These are phyloP conservation scores for Ustilago curta DNA, from an alignment of 1,284 basidiomycete genomes.

Conservation along the genomic window DNA sequence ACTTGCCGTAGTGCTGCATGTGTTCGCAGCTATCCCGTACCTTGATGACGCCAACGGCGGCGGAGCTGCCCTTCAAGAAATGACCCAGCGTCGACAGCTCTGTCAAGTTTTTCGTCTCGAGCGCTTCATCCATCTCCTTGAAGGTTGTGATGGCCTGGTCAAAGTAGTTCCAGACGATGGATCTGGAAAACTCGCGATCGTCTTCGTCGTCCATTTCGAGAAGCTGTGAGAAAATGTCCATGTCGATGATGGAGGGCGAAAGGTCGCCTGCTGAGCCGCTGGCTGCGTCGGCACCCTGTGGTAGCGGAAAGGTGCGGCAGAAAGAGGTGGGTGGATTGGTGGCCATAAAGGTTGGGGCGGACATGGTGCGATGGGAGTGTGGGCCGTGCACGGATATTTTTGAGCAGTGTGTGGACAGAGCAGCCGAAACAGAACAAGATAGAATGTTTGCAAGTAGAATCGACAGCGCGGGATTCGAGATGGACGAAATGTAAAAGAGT, in stretches of 20 bases:
- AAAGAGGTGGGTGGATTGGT: background rate
- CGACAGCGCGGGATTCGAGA: too few species aligned
- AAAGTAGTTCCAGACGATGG: slow-evolving; percentile 85
- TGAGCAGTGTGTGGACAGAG: too few species aligned
- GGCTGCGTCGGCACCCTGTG: slow-evolving; percentile 38
- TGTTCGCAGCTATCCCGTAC: slow-evolving; percentile 86
- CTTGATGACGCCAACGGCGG: slow-evolving; percentile 83
- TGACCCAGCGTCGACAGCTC: slow-evolving; percentile 84
- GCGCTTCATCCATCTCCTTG: slow-evolving; percentile 79
- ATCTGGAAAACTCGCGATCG: slow-evolving; percentile 79
- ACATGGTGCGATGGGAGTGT: background rate
- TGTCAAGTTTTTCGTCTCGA: slow-evolving; percentile 76
- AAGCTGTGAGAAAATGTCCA: slow-evolving; percentile 84
- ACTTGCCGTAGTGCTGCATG: slow-evolving; percentile 84
- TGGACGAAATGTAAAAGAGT: background rate
- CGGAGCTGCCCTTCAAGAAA: slow-evolving; percentile 93
- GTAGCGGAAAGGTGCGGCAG: background rate
- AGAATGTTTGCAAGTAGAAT: background rate
- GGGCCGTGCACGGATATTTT: too few species aligned
- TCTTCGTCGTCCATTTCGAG: slow-evolving; percentile 89
- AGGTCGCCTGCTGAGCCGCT: slow-evolving; percentile 44
- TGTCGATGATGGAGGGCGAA: slow-evolving; percentile 74
- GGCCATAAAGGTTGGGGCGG: background rate
- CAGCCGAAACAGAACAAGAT: too few species aligned
- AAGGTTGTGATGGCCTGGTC: slow-evolving; percentile 76